Percentiles rank a stretch among this genome's conserved stretches.
Conservation (phyloP, 176 grass and related monocot species). For the Alloteropsis semialata region DNA sequence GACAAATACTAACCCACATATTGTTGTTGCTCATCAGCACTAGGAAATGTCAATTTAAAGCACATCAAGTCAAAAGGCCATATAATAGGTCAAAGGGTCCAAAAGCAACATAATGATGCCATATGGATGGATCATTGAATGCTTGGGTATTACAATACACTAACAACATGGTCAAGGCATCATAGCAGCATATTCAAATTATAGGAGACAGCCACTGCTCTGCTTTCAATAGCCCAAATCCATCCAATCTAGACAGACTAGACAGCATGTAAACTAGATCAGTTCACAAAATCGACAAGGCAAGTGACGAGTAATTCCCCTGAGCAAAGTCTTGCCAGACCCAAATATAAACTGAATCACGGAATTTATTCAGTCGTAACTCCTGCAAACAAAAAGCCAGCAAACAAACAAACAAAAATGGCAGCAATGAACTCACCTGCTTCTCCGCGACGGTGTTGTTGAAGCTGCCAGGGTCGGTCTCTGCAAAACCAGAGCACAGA, state of each 20-base stretch:
- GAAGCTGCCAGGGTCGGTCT: conserved; percentile 83
- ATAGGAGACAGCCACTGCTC: background rate
- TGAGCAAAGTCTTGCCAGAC: background rate
- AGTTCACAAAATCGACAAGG: background rate
- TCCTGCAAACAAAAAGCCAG: conserved; percentile 4
- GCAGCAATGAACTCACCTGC: conserved; percentile 49
- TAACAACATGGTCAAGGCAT: background rate
- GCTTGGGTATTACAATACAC: background rate
- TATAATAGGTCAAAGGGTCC: background rate
- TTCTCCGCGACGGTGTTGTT: conserved; percentile 94
- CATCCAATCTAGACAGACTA: too few relatives aligned
- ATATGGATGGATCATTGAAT: conserved; percentile 22
- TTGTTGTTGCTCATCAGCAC: background rate
- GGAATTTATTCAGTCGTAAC: background rate
- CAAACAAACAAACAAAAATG: background rate
- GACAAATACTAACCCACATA: conserved; percentile 12
- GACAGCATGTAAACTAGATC: background rate
- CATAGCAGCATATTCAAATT: background rate
- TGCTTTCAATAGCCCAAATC: too few relatives aligned
- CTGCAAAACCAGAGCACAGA: conserved; percentile 47
- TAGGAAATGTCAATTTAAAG: conserved; percentile 19
- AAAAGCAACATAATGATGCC: conserved; percentile 4
- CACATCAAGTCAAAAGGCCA: background rate
- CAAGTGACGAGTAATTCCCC: background rate
- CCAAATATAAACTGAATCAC: background rate